Evolutionary conservation across 2,329 filamentous ascomycete species (phyloP).

Genomic region (Fusarium multiceps): DNA sequence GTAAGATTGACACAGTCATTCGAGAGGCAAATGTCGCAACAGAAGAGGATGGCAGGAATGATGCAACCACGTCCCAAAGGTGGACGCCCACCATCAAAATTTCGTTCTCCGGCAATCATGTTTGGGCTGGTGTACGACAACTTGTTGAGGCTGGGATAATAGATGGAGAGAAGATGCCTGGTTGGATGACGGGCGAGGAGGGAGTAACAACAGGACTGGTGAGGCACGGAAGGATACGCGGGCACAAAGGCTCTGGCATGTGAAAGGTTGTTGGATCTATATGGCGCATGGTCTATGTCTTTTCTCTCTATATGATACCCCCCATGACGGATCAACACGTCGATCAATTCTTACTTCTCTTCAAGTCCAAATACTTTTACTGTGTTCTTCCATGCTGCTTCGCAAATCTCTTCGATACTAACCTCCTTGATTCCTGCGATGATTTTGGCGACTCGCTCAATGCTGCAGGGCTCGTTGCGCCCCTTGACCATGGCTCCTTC

Average conservation of each 20-base stretch:
- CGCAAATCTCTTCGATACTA: conserved; percentile 82
- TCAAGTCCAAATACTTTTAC: conserved; percentile 80
- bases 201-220: conserved; percentile 80
- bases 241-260: conserved; percentile 66
- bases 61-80: conserved; percentile 38
- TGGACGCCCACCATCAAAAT: conserved; percentile 63
- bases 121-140: conserved; percentile 83
- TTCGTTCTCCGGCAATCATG: conserved; percentile 78
- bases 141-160: conserved; percentile 81
- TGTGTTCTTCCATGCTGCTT: conserved; percentile 87
- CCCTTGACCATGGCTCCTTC: conserved; percentile 92
- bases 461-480: conserved; percentile 90
- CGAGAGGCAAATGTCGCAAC: conserved; percentile 45
- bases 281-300: conserved; percentile 42
- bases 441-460: conserved; percentile 87
- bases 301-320: conserved; percentile 50
- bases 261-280: conserved; percentile 46
- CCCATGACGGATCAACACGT: conserved; percentile 18
- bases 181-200: conserved; percentile 91
- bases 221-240: conserved; percentile 71
- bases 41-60: conserved; percentile 43
- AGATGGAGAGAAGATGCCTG: conserved; percentile 82
- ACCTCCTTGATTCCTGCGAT: conserved; percentile 88
- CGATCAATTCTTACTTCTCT: conserved; percentile 43
- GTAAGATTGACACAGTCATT: conserved; percentile 52